Percentiles rank a stretch among this genome's conserved stretches.
These are phyloP conservation scores for Rubroboletus pulcherrimus DNA, from an alignment of 768 basidiomycete species.

Conservation along the genomic window DNA sequence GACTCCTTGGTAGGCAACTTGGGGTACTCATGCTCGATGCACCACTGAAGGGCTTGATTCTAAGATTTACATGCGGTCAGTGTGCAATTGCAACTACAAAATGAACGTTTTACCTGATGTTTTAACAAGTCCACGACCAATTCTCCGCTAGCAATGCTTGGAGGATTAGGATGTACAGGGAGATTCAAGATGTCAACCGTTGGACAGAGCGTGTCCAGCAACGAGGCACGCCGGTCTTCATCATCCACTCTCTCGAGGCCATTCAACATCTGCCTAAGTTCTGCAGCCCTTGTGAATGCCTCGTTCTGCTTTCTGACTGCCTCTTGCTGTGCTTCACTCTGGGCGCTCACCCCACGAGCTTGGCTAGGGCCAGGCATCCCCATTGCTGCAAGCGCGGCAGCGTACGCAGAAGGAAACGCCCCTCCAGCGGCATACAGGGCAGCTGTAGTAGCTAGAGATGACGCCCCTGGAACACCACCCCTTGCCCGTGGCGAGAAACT, in stretches of 20 bases:
- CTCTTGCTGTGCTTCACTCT: constrained; percentile 36
- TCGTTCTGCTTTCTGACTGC: constrained; percentile 34
- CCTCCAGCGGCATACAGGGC: constrained; percentile 14
- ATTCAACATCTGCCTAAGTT: constrained; percentile 61
- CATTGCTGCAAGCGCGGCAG: constrained; percentile 15
- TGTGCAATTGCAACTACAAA: background rate
- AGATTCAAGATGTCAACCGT: constrained; percentile 69
- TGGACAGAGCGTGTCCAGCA: constrained; percentile 67
- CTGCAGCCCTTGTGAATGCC: constrained; percentile 55
- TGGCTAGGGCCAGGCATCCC: constrained; percentile 23
- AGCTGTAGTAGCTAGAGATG: constrained; percentile 16
- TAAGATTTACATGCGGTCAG: constrained; percentile 26
- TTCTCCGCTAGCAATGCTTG: constrained; percentile 61
- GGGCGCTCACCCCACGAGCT: constrained; percentile 4
- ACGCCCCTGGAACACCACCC: constrained; percentile 11
- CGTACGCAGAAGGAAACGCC: constrained; percentile 11
- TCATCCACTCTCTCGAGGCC: constrained; percentile 75
- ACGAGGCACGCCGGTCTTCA: constrained; percentile 63
- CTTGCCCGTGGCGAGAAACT: constrained; percentile 42
- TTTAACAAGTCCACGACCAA: constrained; percentile 71
- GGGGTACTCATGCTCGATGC: constrained; percentile 77
- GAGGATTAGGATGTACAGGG: constrained; percentile 68
- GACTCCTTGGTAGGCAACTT: constrained; percentile 57
- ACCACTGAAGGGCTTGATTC: constrained; percentile 87
- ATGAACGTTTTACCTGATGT: constrained; percentile 58